Base-by-base conservation (phyloP, 495 filamentous ascomycete species). In the Penicillium macrosclerotiorum region DNA sequence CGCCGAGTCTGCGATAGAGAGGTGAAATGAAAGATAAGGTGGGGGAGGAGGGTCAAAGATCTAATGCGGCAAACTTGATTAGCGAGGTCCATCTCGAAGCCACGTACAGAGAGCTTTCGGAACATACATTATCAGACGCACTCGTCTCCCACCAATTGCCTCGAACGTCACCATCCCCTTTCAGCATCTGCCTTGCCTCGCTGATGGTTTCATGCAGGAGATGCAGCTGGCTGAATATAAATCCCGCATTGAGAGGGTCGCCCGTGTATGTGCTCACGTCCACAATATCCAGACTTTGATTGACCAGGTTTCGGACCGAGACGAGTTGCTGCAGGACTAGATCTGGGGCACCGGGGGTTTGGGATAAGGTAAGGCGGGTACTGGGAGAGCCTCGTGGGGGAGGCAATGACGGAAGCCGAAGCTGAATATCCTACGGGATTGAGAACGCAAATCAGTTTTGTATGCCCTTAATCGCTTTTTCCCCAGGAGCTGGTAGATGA, bases 171-270 rank as follows among this genome's bases (percentile, higher is more conserved):
- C 59, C 63, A 2, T 72, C 72, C 1, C 75, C 75, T 45, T 74
- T 79, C 23, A 75, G 42, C 59, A 68, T 67, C 38, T 70, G 65
- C 24, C 65, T 62, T 20, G 90, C 87, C 64, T 94, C 88, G 35
- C 78, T 58, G 54, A 95, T 81, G 30, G 87, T 83, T 39, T 86
- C 85, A 32, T 83, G 74, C 29, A 96, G 76, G 26, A 95, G 75
- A 25, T 80, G 84, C 31, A 95, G 72, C 64, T 94, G 89, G 30
- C 85, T 79, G 24, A 85, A 80, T 37, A 95, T 87, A 61, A 92
- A 92, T 31, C 77, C 58, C 4, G 77, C 72, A 61, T 80, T 71
- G 42, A 71, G 67, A 35, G 72, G 63, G 59, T 84, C 72, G 24
- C 81, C 73, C 25, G 83, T 84, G 67, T 79, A 85, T 16, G 81